phyloP scores from a whole-genome alignment of 1,284 basidiomycete genomes.

The Erythrobasidium hasegawianum region DNA sequence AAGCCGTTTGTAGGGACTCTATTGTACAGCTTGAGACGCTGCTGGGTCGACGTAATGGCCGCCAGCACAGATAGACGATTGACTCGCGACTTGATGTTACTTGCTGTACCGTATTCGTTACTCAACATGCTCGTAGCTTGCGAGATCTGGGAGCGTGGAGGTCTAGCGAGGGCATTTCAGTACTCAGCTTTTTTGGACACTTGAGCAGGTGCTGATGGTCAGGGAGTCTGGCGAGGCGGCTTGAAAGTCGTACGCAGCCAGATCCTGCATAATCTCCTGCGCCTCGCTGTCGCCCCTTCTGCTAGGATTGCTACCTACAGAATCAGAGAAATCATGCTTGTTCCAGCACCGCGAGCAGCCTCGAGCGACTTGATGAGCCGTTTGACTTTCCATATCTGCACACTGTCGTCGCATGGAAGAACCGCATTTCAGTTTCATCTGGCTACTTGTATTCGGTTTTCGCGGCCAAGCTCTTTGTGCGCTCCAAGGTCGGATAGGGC shows the following conservation, averaged over 20 bases:
- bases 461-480: background rate
- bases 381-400: slow-evolving; percentile 79
- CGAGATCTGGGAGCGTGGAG: slow-evolving; percentile 78
- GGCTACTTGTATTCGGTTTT: background rate
- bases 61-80: slow-evolving; percentile 96
- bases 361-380: slow-evolving; percentile 96
- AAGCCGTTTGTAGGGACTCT: slow-evolving; percentile 85
- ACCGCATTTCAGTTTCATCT: background rate
- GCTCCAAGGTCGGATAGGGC: slow-evolving; percentile 2
- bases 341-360: slow-evolving; percentile 89
- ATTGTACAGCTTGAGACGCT: slow-evolving; percentile 93
- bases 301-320: slow-evolving; percentile 8
- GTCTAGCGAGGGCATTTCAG: background rate
- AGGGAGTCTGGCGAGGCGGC: too few relatives aligned
- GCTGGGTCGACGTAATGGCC: slow-evolving; percentile 98
- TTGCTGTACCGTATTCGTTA: slow-evolving; percentile 92
- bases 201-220: background rate
- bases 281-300: background rate
- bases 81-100: slow-evolving; percentile 99
- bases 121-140: slow-evolving; percentile 92
- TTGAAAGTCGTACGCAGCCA: too few relatives aligned
- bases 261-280: too few relatives aligned
- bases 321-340: slow-evolving; percentile 77
- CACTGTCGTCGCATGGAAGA: slow-evolving; percentile 2
- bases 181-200: background rate